A percentile compares a stretch with the other conserved stretches of the same genome.
Conservation (phyloP, 176 grass and related monocot genomes). For the Alloteropsis semialata region DNA sequence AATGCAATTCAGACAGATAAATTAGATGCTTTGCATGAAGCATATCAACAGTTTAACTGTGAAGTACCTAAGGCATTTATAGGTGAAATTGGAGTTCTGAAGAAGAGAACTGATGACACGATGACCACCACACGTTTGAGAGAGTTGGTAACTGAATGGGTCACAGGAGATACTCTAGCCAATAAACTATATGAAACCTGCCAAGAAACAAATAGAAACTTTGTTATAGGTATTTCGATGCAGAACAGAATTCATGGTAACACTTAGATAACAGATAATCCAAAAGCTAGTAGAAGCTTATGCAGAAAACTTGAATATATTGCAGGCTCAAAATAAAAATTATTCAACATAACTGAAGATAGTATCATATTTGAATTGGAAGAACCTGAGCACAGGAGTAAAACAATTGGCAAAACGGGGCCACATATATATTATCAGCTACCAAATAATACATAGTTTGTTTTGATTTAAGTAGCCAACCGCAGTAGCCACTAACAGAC, state of each 20-base stretch:
- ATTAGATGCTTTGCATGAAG: not conserved
- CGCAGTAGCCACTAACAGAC: not conserved
- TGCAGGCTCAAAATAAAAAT: not conserved
- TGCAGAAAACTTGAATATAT: not conserved
- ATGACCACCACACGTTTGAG: slow-evolving; percentile 86
- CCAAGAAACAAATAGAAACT: slow-evolving; percentile 13
- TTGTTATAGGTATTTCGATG: not conserved
- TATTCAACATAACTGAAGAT: not conserved
- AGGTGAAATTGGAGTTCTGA: slow-evolving; percentile 75
- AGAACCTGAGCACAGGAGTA: not conserved
- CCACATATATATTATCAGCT: not conserved
- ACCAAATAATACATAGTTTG: not conserved
- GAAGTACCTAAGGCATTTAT: slow-evolving; percentile 66
- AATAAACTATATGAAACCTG: slow-evolving; percentile 88
- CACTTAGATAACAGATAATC: not conserved
- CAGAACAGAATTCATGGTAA: not conserved
- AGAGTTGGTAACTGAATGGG: slow-evolving; percentile 78
- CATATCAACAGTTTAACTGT: not conserved
- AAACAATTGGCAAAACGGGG: not conserved
- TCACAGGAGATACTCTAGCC: slow-evolving; percentile 73
- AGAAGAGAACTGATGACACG: slow-evolving; percentile 68
- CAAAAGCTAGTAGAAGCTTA: not conserved
- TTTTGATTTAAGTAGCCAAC: not conserved
- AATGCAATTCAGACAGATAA: slow-evolving; percentile 17
- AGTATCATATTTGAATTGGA: not conserved